A percentile compares a stretch with the other conserved stretches of the same genome.
Conservation (phyloP, 2,329 filamentous ascomycete genomes). For the Cladosporium cucumerinum region DNA sequence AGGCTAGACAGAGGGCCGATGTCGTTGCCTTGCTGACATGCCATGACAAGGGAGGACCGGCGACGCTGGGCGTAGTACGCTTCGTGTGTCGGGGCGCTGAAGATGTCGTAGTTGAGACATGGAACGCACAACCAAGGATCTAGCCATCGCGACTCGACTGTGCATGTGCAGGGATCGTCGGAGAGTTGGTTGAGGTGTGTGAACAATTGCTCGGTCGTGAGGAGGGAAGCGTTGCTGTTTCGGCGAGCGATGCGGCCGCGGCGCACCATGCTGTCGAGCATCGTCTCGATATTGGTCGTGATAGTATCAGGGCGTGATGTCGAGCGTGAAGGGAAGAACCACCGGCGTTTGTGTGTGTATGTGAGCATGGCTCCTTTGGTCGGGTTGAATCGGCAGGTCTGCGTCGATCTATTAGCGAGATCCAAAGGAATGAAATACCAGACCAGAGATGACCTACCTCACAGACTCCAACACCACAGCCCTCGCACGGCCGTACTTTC, state of each 20-base stretch:
- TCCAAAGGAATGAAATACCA: neutral
- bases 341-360: slow-evolving; percentile 15
- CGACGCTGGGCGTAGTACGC: slow-evolving; percentile 10
- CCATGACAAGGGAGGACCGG: neutral
- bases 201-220: slow-evolving; percentile 13
- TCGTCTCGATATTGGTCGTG: slow-evolving; percentile 14
- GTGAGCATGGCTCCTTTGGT: slow-evolving; percentile 17
- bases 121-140: slow-evolving; percentile 16
- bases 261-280: slow-evolving; percentile 16
- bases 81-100: slow-evolving; percentile 15
- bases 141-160: slow-evolving; percentile 16
- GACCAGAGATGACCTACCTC: neutral
- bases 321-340: slow-evolving; percentile 16
- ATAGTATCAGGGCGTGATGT: slow-evolving; percentile 7
- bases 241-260: slow-evolving; percentile 9
- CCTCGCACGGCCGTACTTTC: slow-evolving; percentile 7
- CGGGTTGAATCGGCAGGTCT: slow-evolving; percentile 14
- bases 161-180: slow-evolving; percentile 10
- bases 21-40: slow-evolving; percentile 13
- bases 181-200: slow-evolving; percentile 11
- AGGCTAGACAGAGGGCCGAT: slow-evolving; percentile 9
- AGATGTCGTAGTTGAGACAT: slow-evolving; percentile 15
- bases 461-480: slow-evolving; percentile 15
- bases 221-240: slow-evolving; percentile 5
- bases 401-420: neutral